Conservation (phyloP, 2,329 filamentous ascomycete genomes). For the Trichoderma sp. region DNA sequence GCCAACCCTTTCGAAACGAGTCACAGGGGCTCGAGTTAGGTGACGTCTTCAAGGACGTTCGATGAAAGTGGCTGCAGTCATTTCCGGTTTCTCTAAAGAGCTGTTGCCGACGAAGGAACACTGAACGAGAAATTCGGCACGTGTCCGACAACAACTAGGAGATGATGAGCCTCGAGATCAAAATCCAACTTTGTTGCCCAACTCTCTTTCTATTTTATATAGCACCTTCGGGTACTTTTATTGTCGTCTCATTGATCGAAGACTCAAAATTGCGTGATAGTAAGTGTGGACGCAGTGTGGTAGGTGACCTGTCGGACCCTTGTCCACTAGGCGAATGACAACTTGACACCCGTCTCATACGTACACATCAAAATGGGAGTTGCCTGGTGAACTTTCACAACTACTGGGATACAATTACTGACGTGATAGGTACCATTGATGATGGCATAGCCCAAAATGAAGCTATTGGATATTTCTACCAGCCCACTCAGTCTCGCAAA, state of each 20-base stretch:
- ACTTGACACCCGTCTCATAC: neutral
- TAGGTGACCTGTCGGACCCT: neutral
- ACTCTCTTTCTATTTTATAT: no score
- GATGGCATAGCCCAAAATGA: neutral
- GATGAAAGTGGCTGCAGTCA: no score
- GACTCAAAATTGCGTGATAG: neutral
- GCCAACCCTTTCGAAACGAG: no score
- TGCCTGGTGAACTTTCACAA: neutral
- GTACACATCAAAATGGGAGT: neutral
- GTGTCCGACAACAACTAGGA: no score
- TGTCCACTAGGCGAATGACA: neutral
- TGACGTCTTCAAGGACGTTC: no score
- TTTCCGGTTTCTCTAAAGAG: no score
- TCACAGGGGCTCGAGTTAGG: no score
- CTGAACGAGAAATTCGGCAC: no score
- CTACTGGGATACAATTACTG: neutral
- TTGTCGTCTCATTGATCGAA: neutral
- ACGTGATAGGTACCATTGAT: neutral
- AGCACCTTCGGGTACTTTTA: no score
- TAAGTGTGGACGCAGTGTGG: neutral
- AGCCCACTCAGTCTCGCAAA: neutral
- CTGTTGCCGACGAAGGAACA: no score
- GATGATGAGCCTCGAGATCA: no score
- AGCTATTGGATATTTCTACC: neutral
- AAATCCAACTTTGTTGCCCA: no score